phyloP scores from a whole-genome alignment of 1,284 basidiomycete species.

The Papiliotrema flavescens region DNA sequence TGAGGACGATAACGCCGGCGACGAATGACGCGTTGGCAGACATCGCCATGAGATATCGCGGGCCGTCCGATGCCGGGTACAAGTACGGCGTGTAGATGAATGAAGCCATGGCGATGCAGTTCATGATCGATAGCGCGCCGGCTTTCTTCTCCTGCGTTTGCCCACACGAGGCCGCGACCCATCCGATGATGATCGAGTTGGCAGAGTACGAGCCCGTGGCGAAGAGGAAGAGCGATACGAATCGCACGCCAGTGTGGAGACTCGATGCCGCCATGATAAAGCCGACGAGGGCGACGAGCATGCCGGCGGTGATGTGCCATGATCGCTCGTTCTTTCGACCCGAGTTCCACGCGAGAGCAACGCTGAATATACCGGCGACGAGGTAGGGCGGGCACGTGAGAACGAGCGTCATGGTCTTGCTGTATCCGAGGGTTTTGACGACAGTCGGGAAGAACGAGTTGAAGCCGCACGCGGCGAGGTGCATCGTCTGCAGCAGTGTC shows the following conservation, averaged over 20 bases:
- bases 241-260: conserved; percentile 30
- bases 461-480: conserved; percentile 30
- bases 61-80: conserved; percentile 20
- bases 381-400: conserved; percentile 47
- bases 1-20: conserved; percentile 8
- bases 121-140: conserved; percentile 26
- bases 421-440: conserved; percentile 34
- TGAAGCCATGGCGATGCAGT: conserved; percentile 18
- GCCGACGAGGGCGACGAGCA: conserved; percentile 26
- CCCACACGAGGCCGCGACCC: conserved; percentile 32
- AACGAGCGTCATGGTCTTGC: conserved; percentile 37
- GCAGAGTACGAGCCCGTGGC: conserved; percentile 31
- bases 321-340: conserved; percentile 26
- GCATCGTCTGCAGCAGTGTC: conserved; percentile 25
- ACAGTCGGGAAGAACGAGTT: conserved; percentile 19
- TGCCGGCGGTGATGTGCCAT: conserved; percentile 28
- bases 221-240: conserved; percentile 29
- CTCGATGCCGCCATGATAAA: conserved; percentile 31
- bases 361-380: conserved; percentile 20
- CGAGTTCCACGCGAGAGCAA: conserved; percentile 24
- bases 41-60: conserved; percentile 22
- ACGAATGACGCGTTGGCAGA: conserved; percentile 15
- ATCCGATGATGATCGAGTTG: conserved; percentile 34
- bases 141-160: conserved; percentile 38
- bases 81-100: conserved; percentile 36